Evolutionary conservation across 1,284 basidiomycete species (phyloP).

Genomic region (Tilletia caries): DNA sequence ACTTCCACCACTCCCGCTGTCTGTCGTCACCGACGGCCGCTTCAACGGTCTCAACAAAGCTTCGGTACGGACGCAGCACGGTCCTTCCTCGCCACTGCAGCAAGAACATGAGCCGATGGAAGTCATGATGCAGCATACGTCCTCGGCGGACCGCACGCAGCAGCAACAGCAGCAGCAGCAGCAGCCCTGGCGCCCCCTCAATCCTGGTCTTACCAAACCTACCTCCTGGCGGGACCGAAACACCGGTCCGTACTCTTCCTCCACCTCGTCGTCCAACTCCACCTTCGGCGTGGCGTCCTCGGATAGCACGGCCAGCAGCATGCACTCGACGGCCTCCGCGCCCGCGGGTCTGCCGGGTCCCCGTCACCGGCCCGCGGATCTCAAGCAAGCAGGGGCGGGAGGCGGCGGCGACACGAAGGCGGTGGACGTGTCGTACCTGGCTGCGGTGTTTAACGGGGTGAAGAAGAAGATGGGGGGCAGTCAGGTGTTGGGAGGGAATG

Average conservation of each 20-base stretch:
- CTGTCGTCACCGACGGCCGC: too few relatives aligned
- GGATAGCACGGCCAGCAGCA: not conserved
- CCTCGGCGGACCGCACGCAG: not conserved
- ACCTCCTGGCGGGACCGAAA: conserved; percentile 2
- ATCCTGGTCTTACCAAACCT: not conserved
- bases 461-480: not conserved
- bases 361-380: not conserved
- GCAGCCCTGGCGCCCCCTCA: not conserved
- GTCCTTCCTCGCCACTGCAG: too few relatives aligned
- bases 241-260: not conserved
- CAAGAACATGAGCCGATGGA: not conserved
- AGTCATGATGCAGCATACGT: not conserved
- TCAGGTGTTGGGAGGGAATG: too few relatives aligned
- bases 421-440: not conserved
- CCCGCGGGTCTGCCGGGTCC: conserved; percentile 1
- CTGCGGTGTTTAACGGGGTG: not conserved
- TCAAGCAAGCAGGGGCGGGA: not conserved
- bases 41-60: too few relatives aligned
- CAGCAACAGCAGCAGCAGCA: too few relatives aligned
- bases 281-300: not conserved
- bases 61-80: too few relatives aligned
- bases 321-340: not conserved
- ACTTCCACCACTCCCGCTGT: too few relatives aligned
- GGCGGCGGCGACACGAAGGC: not conserved
- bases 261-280: not conserved